Base-by-base conservation (phyloP, 129 eudicot species). In the Helianthus annuus region DNA sequence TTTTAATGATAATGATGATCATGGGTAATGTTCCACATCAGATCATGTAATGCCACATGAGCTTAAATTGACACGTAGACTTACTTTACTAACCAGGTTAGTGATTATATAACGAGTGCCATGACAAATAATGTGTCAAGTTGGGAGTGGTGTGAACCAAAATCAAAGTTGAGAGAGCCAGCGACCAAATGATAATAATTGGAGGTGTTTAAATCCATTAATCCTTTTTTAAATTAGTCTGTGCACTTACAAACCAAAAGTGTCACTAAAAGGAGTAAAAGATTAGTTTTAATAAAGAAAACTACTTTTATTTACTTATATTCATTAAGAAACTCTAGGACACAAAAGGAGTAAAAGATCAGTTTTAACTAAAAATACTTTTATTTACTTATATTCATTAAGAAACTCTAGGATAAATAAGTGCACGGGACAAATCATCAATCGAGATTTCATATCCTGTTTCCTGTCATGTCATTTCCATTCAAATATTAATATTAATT, bases 381-480 rank as follows among this genome's bases (percentile, higher is more conserved):
- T 15, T 17, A 7, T 10, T 8, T 55, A 55, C 3, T 8, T 55
- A 19, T 19, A 54, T 55, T 17, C 61, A 55, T 19, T 0, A 19
- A 19, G 7, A 49, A 55, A 9, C 9, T 24, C 13, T 34, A 29
- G 22, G 48, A 19, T 59, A 48, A 60, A 48, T 73, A 73, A 73
- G 62, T 48, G 61, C 69, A 48, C 61, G 46, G 48, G 63, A 74
- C 78, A 38, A 15, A 63, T 74, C 78, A 9, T 74, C 64, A 34
- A 74, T 49, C 61, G 70, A 61, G 52, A 62, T 73, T 73, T 73
- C 70, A 52, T 13, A 74, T 74, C 78, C 24, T 74, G 78, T 63
- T 73, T 63, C 78, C 77, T 72, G 60, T 72, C 77, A 45, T 63
- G 78, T 73, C 70, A 73, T 62, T 48, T 63, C 76, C 14, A 12